Evolutionary conservation across 2,329 filamentous ascomycete genomes (phyloP), one percentile per base, ranked within the genome.

Genomic region (Dothidotthia symphoricarpi): DNA sequence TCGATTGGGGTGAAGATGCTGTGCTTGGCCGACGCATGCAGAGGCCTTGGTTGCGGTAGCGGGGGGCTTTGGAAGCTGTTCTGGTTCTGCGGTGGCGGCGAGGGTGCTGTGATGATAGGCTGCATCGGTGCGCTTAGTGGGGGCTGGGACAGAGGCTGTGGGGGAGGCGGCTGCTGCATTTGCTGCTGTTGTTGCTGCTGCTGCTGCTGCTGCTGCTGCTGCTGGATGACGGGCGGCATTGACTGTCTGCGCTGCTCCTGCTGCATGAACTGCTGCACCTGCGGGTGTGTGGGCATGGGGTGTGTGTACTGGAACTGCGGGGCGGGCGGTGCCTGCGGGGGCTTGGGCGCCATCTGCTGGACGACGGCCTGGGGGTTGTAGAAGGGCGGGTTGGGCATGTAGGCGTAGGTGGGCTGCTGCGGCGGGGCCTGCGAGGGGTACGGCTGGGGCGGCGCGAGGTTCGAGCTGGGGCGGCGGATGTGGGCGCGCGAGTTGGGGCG

Each of bases 1-100:
- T 97, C 93, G 47, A 98, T 95, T 0, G 93, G 93, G 0, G 93
- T 98, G 63, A 97, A 97, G 43, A 98, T 97, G 65, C 90, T 96
- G 41, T 90, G 85, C 15, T 85, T 84, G 64, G 90, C 90, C 24
- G 75, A 69, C 24, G 70, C 67, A 6, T 75, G 74, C 3, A 78
- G 54, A 5, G 86, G 83, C 57, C 84, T 86, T 2, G 85, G 83
- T 47, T 86, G 71, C 51, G 39, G 81, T 70, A 63, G 75, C 62
- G 51, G 79, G 47, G 59, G 76, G 64, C 67, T 81, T 60, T 63
- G 70, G 61, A 72, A 77, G 53, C 69, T 65, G 71, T 75, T 63
- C 22, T 75, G 77, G 24, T 74, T 72, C 12, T 74, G 74, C 46
- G 79, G 76, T 26, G 74, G 70, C 48, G 73, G 62, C 38, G 71